Evolutionary conservation across 1,284 basidiomycete genomes (phyloP).

Genomic region (Trichosporon asahii): DNA sequence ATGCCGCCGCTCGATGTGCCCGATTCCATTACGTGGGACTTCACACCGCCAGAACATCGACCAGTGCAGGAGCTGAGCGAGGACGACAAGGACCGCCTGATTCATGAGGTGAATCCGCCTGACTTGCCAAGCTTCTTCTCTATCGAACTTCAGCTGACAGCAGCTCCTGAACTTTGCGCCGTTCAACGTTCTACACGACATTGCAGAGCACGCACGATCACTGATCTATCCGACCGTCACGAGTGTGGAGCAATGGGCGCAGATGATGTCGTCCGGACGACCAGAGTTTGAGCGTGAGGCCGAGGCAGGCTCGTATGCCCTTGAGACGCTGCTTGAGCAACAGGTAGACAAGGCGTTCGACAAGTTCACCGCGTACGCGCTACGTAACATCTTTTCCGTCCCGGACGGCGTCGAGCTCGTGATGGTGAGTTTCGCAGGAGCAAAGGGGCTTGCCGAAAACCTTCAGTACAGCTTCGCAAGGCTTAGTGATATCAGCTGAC

Average conservation of each 20-base stretch:
- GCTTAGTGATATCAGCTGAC: slow-evolving; percentile 3
- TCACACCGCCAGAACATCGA: slow-evolving; percentile 17
- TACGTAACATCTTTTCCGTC: slow-evolving; percentile 51
- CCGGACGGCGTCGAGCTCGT: slow-evolving; percentile 36
- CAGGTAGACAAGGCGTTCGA: slow-evolving; percentile 51
- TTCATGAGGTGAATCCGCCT: slow-evolving; percentile 46
- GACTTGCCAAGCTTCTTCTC: too few relatives aligned
- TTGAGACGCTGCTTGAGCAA: slow-evolving; percentile 51
- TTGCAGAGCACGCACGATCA: slow-evolving; percentile 39
- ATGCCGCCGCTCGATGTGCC: slow-evolving; percentile 31
- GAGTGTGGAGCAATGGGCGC: slow-evolving; percentile 39
- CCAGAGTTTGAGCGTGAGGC: slow-evolving; percentile 34
- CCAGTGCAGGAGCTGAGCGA: slow-evolving; percentile 25
- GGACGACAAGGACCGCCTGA: slow-evolving; percentile 34
- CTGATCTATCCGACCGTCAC: slow-evolving; percentile 36
- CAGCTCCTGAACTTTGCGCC: slow-evolving; percentile 47
- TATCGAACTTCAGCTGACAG: background rate
- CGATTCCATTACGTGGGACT: slow-evolving; percentile 40
- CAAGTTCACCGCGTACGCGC: slow-evolving; percentile 47
- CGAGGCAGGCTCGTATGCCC: slow-evolving; percentile 39
- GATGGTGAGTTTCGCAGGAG: slow-evolving; percentile 20
- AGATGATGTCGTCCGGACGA: slow-evolving; percentile 17
- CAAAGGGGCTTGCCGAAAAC: too few relatives aligned
- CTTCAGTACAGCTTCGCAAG: too few relatives aligned
- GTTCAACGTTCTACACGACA: slow-evolving; percentile 37